Conservation (phyloP, 2,329 filamentous ascomycete species). For the Pseudogymnoascus sp. region DNA sequence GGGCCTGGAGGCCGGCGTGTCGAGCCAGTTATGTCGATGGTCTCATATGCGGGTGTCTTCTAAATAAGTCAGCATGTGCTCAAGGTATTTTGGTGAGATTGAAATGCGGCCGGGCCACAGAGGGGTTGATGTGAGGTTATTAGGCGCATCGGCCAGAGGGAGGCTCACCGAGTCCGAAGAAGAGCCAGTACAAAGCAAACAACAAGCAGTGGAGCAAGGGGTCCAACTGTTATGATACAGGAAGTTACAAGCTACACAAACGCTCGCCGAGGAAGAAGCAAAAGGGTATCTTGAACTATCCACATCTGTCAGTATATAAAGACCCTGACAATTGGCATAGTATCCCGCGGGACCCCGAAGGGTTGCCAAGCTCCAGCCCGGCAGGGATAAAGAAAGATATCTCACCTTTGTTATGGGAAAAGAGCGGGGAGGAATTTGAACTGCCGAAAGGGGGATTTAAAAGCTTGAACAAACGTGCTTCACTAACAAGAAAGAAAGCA, state of each 20-base stretch:
- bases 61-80: neutral
- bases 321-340: neutral
- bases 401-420: neutral
- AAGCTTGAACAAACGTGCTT: neutral
- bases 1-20: neutral
- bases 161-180: neutral
- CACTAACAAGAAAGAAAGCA: neutral
- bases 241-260: slow-evolving; percentile 3
- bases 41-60: neutral
- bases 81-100: neutral
- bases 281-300: slow-evolving; percentile 5
- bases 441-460: neutral
- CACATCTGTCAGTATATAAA: neutral
- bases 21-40: neutral
- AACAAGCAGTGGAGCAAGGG: neutral
- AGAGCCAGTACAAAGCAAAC: neutral
- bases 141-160: neutral
- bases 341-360: neutral
- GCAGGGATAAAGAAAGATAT: neutral
- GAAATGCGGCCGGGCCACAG: neutral
- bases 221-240: neutral
- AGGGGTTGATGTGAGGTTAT: too few relatives aligned
- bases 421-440: neutral
- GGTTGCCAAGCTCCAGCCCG: neutral
- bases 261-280: neutral